Conservation (phyloP, 257 asterid species). For the Solanum peruvianum region DNA sequence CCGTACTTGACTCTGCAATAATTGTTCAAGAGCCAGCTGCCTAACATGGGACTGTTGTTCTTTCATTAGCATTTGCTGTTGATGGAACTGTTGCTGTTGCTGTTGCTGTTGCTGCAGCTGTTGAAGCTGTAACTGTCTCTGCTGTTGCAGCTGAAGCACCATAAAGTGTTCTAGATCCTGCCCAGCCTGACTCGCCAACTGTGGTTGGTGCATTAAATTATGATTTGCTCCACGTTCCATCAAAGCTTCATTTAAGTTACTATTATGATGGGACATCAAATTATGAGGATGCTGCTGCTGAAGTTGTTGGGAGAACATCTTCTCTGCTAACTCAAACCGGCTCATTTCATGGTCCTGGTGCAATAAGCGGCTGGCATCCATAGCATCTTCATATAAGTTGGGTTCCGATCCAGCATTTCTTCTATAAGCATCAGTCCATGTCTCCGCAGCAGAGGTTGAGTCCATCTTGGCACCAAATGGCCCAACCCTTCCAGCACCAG, state of each 20-base stretch:
- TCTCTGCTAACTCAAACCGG: slow-evolving; percentile 52
- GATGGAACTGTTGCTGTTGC: slow-evolving; percentile 45
- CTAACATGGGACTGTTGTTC: slow-evolving; percentile 81
- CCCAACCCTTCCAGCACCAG: slow-evolving; percentile 37
- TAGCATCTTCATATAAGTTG: slow-evolving; percentile 36
- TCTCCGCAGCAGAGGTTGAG: slow-evolving; percentile 34
- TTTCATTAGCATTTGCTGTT: slow-evolving; percentile 68
- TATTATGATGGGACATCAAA: slow-evolving; percentile 37
- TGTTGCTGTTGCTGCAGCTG: slow-evolving; percentile 20
- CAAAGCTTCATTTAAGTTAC: slow-evolving; percentile 45
- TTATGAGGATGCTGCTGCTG: slow-evolving; percentile 32
- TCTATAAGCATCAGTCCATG: slow-evolving; percentile 50
- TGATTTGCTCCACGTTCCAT: slow-evolving; percentile 37
- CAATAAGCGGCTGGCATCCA: slow-evolving; percentile 39
- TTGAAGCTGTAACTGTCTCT: slow-evolving; percentile 46
- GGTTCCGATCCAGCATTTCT: slow-evolving; percentile 38
- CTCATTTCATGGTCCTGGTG: slow-evolving; percentile 44
- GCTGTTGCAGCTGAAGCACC: slow-evolving; percentile 70
- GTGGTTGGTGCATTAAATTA: slow-evolving; percentile 53
- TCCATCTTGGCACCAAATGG: slow-evolving; percentile 32
- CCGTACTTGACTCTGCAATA: slow-evolving; percentile 65
- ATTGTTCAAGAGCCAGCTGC: slow-evolving; percentile 65
- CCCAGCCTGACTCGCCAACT: slow-evolving; percentile 40
- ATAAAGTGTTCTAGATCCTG: slow-evolving; percentile 58
- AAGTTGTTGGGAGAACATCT: slow-evolving; percentile 44